Percentiles rank a stretch among this genome's conserved stretches.
These are phyloP conservation scores for Suillus sp. DNA, from an alignment of 768 basidiomycete genomes.

Conservation along the genomic window DNA sequence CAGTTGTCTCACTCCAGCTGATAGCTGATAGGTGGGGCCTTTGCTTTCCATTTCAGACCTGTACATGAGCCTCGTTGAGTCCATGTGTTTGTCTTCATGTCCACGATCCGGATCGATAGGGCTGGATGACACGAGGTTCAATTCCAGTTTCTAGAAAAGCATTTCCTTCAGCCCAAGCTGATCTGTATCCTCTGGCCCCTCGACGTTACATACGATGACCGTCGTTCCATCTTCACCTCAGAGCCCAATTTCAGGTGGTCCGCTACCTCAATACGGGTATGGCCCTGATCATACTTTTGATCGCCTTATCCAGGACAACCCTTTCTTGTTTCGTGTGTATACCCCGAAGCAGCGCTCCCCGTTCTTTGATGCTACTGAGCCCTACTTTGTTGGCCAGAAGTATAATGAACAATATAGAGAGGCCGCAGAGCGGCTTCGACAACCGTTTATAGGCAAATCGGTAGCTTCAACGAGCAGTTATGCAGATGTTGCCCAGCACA, in stretches of 20 bases:
- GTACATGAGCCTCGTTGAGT: slow-evolving; percentile 16
- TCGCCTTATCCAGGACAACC: slow-evolving; percentile 60
- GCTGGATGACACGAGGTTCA: slow-evolving; percentile 36
- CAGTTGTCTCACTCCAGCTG: not conserved
- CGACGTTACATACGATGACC: slow-evolving; percentile 27
- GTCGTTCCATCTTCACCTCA: slow-evolving; percentile 18
- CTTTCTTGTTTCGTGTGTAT: slow-evolving; percentile 79
- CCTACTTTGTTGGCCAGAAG: slow-evolving; percentile 69
- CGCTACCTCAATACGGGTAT: slow-evolving; percentile 76
- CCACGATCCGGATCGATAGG: slow-evolving; percentile 31
- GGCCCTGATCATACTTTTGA: slow-evolving; percentile 63
- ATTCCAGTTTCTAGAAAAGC: slow-evolving; percentile 31
- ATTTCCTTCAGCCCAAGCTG: slow-evolving; percentile 13
- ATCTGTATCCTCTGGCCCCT: slow-evolving; percentile 17
- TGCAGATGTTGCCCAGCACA: slow-evolving; percentile 63
- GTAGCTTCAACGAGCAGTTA: slow-evolving; percentile 44
- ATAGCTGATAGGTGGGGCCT: not conserved
- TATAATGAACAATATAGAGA: slow-evolving; percentile 50
- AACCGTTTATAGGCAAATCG: slow-evolving; percentile 33
- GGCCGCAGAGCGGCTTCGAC: slow-evolving; percentile 40
- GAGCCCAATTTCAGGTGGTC: slow-evolving; percentile 25
- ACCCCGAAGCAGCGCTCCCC: slow-evolving; percentile 66
- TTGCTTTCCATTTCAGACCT: slow-evolving; percentile 2
- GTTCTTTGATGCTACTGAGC: slow-evolving; percentile 54
- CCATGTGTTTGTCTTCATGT: slow-evolving; percentile 28